Conservation (phyloP, 163 green algal species). For the Prototheca cutis region DNA sequence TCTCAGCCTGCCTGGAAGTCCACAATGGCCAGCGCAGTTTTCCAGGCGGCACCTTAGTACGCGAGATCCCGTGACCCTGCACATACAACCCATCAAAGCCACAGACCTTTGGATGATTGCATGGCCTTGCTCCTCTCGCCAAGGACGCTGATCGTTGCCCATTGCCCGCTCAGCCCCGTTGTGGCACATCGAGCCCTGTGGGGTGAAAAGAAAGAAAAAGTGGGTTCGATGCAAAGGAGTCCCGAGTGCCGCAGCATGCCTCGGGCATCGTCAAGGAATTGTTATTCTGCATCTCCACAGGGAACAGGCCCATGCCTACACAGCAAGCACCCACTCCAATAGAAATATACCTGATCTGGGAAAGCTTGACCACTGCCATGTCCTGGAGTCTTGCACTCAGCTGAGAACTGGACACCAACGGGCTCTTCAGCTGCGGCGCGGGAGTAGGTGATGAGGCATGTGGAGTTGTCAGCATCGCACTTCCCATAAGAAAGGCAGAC, state of each 20-base stretch:
- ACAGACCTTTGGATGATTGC: conserved; percentile 13
- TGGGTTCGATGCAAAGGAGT: background rate
- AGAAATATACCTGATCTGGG: background rate
- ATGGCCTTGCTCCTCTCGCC: conserved; percentile 20
- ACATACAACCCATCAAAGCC: background rate
- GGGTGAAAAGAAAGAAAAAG: background rate
- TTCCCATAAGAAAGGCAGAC: background rate
- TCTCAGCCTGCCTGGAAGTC: background rate
- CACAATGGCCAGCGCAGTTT: background rate
- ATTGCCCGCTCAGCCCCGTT: conserved; percentile 13
- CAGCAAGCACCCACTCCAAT: background rate
- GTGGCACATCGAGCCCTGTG: background rate
- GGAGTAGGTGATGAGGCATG: background rate
- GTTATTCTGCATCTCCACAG: background rate
- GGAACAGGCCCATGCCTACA: no score
- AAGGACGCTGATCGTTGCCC: conserved; percentile 23
- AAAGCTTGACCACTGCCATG: background rate
- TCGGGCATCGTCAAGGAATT: background rate
- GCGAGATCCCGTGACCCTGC: background rate
- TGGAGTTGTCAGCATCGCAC: background rate
- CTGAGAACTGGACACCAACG: conserved; percentile 24
- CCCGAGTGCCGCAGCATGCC: background rate
- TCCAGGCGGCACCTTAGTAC: background rate
- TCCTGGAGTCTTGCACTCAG: conserved; percentile 10
- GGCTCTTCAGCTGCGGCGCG: conserved; percentile 23